Conservation (phyloP, 1,284 basidiomycete genomes). For the Trichosporon sp. region DNA sequence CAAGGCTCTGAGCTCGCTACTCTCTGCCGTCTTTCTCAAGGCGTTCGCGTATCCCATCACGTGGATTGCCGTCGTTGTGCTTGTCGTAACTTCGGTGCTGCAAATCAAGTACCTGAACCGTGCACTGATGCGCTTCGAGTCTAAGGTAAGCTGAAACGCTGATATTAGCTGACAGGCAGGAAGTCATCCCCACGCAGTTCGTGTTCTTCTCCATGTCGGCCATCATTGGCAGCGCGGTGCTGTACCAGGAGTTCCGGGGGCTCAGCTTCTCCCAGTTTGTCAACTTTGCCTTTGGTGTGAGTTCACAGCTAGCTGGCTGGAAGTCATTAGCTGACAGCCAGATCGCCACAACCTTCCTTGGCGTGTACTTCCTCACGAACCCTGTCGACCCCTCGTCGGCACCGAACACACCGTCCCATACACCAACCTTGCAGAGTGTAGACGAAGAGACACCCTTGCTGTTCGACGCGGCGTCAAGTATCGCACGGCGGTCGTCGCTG, state of each 20-base stretch:
- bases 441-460: conserved; percentile 40
- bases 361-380: conserved; percentile 68
- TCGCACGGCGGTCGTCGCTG: not conserved
- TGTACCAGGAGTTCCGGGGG: conserved; percentile 88
- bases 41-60: conserved; percentile 77
- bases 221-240: conserved; percentile 86
- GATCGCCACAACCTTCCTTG: conserved; percentile 58
- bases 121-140: conserved; percentile 84
- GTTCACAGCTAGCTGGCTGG: conserved; percentile 22
- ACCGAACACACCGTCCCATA: too few species aligned
- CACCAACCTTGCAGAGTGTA: not conserved
- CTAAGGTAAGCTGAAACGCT: conserved; percentile 62
- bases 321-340: conserved; percentile 34
- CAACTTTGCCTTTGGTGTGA: conserved; percentile 55
- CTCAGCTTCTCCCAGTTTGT: conserved; percentile 78
- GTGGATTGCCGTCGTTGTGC: conserved; percentile 71
- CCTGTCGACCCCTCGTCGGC: not conserved
- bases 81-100: conserved; percentile 76
- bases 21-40: conserved; percentile 72
- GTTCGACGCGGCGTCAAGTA: conserved; percentile 3
- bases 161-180: not conserved
- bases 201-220: conserved; percentile 70
- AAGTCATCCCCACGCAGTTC: conserved; percentile 90
- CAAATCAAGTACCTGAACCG: conserved; percentile 91
- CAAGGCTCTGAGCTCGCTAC: conserved; percentile 74